Base-by-base conservation (phyloP, 176 grass and related monocot species). In the Aegilops bicornis region DNA sequence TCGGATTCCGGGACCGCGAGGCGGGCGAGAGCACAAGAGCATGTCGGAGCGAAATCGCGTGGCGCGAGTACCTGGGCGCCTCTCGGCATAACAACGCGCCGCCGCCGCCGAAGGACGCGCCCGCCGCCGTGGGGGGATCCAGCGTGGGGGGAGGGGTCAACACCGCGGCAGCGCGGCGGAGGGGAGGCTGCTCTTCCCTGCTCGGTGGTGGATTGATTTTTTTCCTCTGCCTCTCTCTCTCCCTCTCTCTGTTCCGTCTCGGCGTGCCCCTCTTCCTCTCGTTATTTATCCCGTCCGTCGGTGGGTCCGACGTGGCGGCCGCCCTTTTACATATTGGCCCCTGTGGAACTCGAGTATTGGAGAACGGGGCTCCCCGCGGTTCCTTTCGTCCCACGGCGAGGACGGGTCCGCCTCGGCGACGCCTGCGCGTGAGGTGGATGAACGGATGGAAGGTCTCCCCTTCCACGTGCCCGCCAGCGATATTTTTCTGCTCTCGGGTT, bases 41-140 rank as follows among this genome's bases (percentile, higher is more conserved):
- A 5, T 15, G 1, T 5, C 14, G 42, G 63, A 33, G 17, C 19
- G 31, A n/a, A n/a, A n/a, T n/a, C n/a, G n/a, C n/a, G n/a, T n/a
- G 7, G 0, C 14, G 62, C 1, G 0, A n/a, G 11, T 29, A 89
- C 85, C 85, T 90, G 63, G 56, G 78, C 24, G 91, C 91, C 91
- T 87, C 85, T 87, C 70, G 81, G 88, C 91, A 92, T 92, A 92
- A 85, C 91, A 77, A 42, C 85, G 81, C 71, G 80, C 83, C 83
- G 20, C 74, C 65, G 64, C 86, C 90, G 78, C 83, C 43, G 68
- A 54, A 60, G 67, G 87, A 69, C 24, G 45, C 73, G 4, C 10
- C 75, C 73, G 33, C 61, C 69, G 67, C 84, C 91, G 80, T 87
- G 62, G 72, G 54, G 59, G 74, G 84, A 82, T 87, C 73, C 91